Percentiles rank a stretch among this genome's conserved stretches.
Conservation (phyloP, 2,329 filamentous ascomycete genomes). For the Colletotrichum noveboracense region DNA sequence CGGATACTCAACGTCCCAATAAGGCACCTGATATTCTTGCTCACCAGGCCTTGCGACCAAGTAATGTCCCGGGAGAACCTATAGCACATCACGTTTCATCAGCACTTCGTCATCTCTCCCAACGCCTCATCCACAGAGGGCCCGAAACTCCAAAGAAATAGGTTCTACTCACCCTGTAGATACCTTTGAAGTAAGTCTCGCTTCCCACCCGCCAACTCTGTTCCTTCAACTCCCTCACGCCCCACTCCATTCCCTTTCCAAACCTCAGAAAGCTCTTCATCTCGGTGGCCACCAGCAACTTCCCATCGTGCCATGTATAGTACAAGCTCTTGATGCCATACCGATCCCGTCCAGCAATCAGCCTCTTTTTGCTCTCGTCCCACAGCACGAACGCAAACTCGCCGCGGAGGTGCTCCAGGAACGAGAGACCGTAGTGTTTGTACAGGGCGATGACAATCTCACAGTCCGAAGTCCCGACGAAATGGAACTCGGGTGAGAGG, state of each 20-base stretch:
- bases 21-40: background rate
- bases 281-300: background rate
- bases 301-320: constrained; percentile 31
- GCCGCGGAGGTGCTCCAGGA: constrained; percentile 49
- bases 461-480: constrained; percentile 25
- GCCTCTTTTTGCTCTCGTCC: constrained; percentile 39
- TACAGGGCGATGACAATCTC: constrained; percentile 24
- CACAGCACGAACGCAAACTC: constrained; percentile 61
- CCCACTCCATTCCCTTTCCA: background rate
- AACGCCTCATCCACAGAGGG: too few species aligned
- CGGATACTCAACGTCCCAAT: background rate
- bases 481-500: too few species aligned
- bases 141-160: too few species aligned
- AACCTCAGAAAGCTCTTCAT: background rate
- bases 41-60: background rate
- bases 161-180: too few species aligned
- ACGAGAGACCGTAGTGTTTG: constrained; percentile 45
- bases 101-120: too few species aligned
- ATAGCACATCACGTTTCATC: background rate
- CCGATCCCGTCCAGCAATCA: constrained; percentile 57
- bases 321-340: constrained; percentile 63
- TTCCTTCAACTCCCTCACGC: background rate
- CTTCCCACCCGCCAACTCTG: background rate
- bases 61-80: background rate
- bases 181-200: background rate